phyloP scores from a whole-genome alignment of 352 stramenopile genomes.

The Globisporangium ultimum region DNA sequence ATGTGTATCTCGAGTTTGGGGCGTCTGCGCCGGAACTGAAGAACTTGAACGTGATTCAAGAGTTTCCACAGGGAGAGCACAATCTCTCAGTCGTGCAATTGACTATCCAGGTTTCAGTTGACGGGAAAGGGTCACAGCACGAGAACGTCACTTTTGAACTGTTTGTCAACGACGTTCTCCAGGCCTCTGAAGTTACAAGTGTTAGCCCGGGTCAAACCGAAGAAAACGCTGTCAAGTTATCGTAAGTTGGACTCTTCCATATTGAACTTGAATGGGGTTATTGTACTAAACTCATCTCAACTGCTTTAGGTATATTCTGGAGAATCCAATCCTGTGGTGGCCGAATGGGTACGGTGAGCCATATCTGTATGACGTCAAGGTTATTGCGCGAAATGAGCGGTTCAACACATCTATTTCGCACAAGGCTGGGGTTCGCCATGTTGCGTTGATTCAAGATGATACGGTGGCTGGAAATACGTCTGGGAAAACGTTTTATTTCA shows the following conservation, averaged over 20 bases:
- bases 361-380: slow-evolving; percentile 55
- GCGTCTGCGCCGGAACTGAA: slow-evolving; percentile 18
- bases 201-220: slow-evolving; percentile 17
- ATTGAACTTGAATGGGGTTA: neutral
- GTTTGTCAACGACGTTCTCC: slow-evolving; percentile 35
- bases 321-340: slow-evolving; percentile 71
- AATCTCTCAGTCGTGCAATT: slow-evolving; percentile 40
- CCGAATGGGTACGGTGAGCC: slow-evolving; percentile 53
- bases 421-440: slow-evolving; percentile 47
- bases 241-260: slow-evolving; percentile 15
- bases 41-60: slow-evolving; percentile 42
- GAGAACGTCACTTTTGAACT: slow-evolving; percentile 44
- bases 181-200: slow-evolving; percentile 14
- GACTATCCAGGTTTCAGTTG: slow-evolving; percentile 34
- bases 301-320: slow-evolving; percentile 31
- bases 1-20: slow-evolving; percentile 39
- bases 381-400: slow-evolving; percentile 27
- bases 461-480: slow-evolving; percentile 36
- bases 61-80: slow-evolving; percentile 22
- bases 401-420: slow-evolving; percentile 38
- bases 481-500: slow-evolving; percentile 74
- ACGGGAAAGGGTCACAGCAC: slow-evolving; percentile 20
- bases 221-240: slow-evolving; percentile 22
- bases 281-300: neutral
- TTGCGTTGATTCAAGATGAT: slow-evolving; percentile 59